A percentile compares a stretch with the other conserved stretches of the same genome.
Evolutionary conservation across 2,329 filamentous ascomycete species (phyloP).

Genomic region (Trichoderma cornu-damae): DNA sequence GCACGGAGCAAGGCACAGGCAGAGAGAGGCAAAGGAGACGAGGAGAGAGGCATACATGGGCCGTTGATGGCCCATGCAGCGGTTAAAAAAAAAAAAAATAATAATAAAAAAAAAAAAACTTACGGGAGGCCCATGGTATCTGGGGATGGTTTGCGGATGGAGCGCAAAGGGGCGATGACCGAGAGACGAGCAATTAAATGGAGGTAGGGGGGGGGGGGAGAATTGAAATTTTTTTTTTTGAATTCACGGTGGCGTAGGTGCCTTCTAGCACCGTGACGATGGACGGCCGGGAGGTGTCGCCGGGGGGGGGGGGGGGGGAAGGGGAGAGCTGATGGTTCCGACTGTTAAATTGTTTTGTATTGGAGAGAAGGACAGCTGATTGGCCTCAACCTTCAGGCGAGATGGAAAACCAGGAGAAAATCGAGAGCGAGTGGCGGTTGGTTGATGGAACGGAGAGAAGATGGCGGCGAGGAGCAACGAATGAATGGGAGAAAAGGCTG

Average conservation of each 20-base stretch:
- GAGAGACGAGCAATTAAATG: not conserved
- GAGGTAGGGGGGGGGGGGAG: no score
- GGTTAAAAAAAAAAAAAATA: not conserved
- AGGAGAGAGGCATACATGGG: not conserved
- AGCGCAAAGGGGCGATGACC: not conserved
- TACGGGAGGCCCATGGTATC: slow-evolving; percentile 19
- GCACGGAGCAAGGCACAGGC: not conserved
- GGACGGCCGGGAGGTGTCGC: not conserved
- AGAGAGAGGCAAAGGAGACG: not conserved
- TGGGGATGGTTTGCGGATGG: not conserved
- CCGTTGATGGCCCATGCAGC: not conserved
- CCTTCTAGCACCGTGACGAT: not conserved
- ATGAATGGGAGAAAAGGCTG: slow-evolving; percentile 1
- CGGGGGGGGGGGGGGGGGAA: not conserved
- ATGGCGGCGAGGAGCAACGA: not conserved
- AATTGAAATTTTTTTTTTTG: no score
- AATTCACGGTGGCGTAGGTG: not conserved
- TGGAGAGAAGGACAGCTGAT: not conserved
- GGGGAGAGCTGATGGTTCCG: not conserved
- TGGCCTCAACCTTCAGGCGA: not conserved
- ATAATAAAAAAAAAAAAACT: slow-evolving; percentile 8
- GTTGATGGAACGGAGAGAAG: not conserved
- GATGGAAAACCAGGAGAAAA: not conserved
- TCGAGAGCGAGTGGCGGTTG: not conserved
- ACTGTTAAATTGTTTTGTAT: not conserved